Base-by-base conservation (phyloP, 2,329 filamentous ascomycete species). In the Knoxdaviesia proteae region DNA sequence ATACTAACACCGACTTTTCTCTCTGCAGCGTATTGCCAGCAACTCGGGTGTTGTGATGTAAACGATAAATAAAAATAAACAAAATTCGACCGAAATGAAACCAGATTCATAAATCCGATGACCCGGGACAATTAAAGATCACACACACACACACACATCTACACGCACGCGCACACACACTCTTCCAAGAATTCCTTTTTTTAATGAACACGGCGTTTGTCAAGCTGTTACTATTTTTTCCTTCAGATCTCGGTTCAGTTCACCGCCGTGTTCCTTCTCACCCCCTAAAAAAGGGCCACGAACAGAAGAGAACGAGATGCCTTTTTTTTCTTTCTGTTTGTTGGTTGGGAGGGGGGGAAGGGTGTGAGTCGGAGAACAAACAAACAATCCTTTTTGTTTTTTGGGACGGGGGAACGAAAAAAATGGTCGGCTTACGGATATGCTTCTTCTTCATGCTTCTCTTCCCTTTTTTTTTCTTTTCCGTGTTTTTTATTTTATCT, bases 21-120 rank as follows among this genome's bases (percentile, higher is more conserved):
- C 11, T 11, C 29, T 10, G 32, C 53, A 88, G 81, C 88, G 88
- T 94, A 96, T 96, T 69, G 90, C 90, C 67, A 86, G 79, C 77
- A 98, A 98, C 83, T 94, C 88, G 49, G 90, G 90, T 79, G 90
- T 98, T 62, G 90, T 98, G 65, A 98, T 98, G 90, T 98, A 84
- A 93, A 73, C 20, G 42, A 46, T 44, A 46, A 39, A 40, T 40
- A 46, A 46, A 46, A 46, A 46, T 42, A 49, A 47, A 54, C 49
- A 52, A 44, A 52, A 46, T 44, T 46, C 36, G 20, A 20, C 20
- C 20, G 20, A 20, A 20, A 20, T 20, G 20, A 20, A 20, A 20
- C 20, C 20, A 20, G 20, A 2, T 20, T 20, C 3, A 20, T 20
- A 20, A 20, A 20, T 20, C 20, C 20, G 20, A 20, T 20, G 20